Base-by-base conservation (phyloP, 2,329 filamentous ascomycete species). In the Xylariaceae sp. region DNA sequence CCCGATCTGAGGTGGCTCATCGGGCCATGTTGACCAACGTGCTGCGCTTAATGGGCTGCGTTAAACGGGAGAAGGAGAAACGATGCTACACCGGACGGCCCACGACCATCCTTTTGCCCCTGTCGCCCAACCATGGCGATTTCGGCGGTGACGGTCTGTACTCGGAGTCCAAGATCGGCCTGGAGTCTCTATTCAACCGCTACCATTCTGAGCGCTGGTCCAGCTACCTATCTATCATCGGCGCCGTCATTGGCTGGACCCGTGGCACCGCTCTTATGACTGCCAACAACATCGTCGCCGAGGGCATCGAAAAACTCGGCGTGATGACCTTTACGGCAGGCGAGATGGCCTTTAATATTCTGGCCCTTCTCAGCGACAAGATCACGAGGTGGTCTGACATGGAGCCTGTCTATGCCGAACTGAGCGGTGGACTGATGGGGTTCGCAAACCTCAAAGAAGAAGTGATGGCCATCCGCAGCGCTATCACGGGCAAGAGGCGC, bases 11-110 rank as follows among this genome's bases (percentile, higher is more conserved):
- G 69, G 80, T 98, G 47, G 92, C 92, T 52, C 92, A 97, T 65
- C 88, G 92, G 50, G 96, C 98, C 70, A 97, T 98, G 92, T 73
- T 98, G 63, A 97, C 90, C 57, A 98, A 98, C 66, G 74, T 97
- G 7, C 72, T 97, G 48, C 88, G 92, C 53, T 82, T 98, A 44
- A 75, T 98, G 40, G 92, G 92, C 53, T 79, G 71, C 47, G 83
- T 98, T 68, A 98, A 97, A 75, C 68, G 81, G 5, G 85, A 97
- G 64, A 98, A 98, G 74, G 74, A 83, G 17, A 76, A 83, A 50
- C 81, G 85, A 51, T 87, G 86, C 40, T 94, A 90, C 57, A 87
- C 95, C 69, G 97, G 92, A 19, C 85, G 92, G 28, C 92, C 92
- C 31, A 92, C 92, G 17, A 90, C 97, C 64, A 90, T 97, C 56